phyloP scores from a whole-genome alignment of 148 eudicot species.

The Fagopyrum homotropicum region DNA sequence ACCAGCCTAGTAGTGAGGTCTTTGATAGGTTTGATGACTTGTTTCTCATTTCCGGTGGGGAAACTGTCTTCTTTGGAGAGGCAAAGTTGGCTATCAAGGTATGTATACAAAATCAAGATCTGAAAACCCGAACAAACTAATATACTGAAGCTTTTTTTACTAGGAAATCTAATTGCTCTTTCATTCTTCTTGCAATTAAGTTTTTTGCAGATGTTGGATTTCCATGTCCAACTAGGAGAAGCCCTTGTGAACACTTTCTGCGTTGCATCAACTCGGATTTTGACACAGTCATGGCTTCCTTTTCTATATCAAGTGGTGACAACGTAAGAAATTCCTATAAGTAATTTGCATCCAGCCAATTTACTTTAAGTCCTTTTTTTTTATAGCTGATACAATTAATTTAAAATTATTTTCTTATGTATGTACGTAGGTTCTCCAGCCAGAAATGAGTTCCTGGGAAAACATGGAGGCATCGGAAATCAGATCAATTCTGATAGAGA shows the following conservation, averaged over 20 bases:
- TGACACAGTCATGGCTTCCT: conserved; percentile 2
- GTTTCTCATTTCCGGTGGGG: conserved; percentile 19
- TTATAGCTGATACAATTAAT: no score
- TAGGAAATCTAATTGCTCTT: background rate
- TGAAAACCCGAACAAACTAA: no score
- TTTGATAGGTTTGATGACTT: conserved; percentile 19
- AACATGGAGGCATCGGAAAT: background rate
- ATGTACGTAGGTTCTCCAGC: background rate
- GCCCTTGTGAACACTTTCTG: conserved; percentile 16
- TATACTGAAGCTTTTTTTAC: no score
- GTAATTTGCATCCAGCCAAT: background rate
- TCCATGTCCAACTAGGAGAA: conserved; percentile 13
- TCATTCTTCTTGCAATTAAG: background rate
- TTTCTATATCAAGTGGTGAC: background rate
- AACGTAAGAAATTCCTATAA: background rate
- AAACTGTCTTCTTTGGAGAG: conserved; percentile 29
- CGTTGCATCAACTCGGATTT: conserved; percentile 7
- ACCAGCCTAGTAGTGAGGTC: conserved; percentile 24
- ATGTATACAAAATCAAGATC: background rate
- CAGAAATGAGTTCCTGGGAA: background rate
- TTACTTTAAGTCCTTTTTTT: no score
- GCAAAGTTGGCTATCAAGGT: conserved; percentile 46
- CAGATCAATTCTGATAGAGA: conserved; percentile 7
- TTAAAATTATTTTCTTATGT: background rate
- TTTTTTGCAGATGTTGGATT: conserved; percentile 12